These are phyloP conservation scores for Raphanus raphanistrum DNA, from an alignment of 345 rosid species.

Conservation along the genomic window DNA sequence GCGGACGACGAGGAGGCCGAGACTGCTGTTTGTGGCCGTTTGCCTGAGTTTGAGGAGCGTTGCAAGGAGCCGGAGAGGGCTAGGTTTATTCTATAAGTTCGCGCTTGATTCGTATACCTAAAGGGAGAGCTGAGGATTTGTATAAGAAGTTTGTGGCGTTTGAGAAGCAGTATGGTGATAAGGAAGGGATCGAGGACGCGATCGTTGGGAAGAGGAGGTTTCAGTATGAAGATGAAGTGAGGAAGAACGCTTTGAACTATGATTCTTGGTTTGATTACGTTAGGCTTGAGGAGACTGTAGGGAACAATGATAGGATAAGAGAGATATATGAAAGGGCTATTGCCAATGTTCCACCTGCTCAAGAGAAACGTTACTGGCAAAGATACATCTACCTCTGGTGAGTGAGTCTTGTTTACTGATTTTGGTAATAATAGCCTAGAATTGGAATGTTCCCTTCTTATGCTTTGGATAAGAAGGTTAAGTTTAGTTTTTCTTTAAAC, in stretches of 20 bases:
- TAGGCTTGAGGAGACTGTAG: slow-evolving; percentile 2
- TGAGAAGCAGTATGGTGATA: slow-evolving; percentile 5
- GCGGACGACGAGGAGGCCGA: not conserved
- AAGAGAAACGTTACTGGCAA: slow-evolving; percentile 16
- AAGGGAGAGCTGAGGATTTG: slow-evolving; percentile 4
- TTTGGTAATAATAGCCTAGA: not conserved
- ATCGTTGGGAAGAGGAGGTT: slow-evolving; percentile 11
- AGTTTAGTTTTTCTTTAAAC: not conserved
- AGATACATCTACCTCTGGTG: slow-evolving; percentile 15
- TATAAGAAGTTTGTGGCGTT: slow-evolving; percentile 2
- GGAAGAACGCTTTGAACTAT: slow-evolving; percentile 4
- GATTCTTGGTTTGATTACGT: slow-evolving; percentile 17
- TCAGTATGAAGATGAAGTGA: slow-evolving; percentile 12
- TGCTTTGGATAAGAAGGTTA: not conserved
- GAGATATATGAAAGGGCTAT: slow-evolving; percentile 4
- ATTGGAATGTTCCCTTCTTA: not conserved
- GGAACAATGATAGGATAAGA: slow-evolving; percentile 2
- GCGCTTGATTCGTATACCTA: not conserved
- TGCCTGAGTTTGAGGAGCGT: not conserved
- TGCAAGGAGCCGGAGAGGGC: not conserved
- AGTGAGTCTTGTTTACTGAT: not conserved
- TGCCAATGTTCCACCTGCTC: slow-evolving; percentile 10
- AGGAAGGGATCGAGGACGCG: slow-evolving; percentile 4
- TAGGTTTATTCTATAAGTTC: not conserved
- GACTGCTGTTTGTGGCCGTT: slow-evolving; percentile 3